Conservation (phyloP, 306 rosid species). For the Lagenaria siceraria region DNA sequence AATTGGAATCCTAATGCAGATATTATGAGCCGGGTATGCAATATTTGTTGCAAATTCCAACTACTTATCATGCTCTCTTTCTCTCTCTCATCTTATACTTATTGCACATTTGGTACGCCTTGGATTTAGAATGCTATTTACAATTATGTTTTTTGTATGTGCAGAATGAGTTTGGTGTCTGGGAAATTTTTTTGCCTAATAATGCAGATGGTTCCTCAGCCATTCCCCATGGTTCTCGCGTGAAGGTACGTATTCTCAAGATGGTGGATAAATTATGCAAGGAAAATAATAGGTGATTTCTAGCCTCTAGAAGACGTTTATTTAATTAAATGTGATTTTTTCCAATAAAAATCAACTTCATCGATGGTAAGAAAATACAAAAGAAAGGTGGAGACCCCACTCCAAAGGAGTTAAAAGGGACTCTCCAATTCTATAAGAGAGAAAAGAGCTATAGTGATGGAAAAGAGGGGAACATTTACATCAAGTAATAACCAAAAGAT, state of each 20-base stretch:
- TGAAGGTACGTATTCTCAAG: slow-evolving; percentile 45
- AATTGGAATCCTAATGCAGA: slow-evolving; percentile 88
- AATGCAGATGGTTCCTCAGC: slow-evolving; percentile 79
- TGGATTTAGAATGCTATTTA: background rate
- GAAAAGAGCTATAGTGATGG: background rate
- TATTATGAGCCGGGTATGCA: slow-evolving; percentile 69
- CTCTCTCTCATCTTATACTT: background rate
- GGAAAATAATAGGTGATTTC: background rate
- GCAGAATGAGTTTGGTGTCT: slow-evolving; percentile 97
- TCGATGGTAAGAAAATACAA: background rate
- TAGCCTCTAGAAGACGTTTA: background rate
- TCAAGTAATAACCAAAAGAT: background rate
- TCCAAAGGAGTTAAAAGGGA: background rate
- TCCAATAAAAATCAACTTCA: background rate
- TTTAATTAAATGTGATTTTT: background rate
- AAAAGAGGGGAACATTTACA: background rate
- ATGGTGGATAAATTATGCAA: background rate
- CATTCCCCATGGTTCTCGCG: slow-evolving; percentile 97
- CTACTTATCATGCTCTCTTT: background rate
- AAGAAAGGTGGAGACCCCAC: background rate
- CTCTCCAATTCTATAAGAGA: background rate
- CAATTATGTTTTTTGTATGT: background rate
- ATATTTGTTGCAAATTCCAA: slow-evolving; percentile 1
- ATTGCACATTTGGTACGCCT: background rate
- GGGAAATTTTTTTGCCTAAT: slow-evolving; percentile 97